Conservation (phyloP, 331 rosid species). For the Arachis monticola region DNA sequence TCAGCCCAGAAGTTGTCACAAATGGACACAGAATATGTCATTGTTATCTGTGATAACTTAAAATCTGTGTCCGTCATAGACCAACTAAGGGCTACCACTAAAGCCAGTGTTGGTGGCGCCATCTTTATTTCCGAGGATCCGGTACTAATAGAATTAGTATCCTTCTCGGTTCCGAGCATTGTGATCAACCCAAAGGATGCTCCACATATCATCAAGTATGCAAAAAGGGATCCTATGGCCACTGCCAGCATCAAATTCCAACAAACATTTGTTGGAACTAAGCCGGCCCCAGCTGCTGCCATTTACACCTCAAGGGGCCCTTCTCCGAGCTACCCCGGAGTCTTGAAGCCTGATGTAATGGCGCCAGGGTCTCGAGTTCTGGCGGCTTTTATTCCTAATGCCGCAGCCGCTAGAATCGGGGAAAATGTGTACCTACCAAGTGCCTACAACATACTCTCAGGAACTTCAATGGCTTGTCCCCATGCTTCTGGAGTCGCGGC, state of each 20-base stretch:
- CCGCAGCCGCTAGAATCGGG: constrained; percentile 20
- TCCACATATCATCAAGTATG: constrained; percentile 36
- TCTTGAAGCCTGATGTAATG: constrained; percentile 59
- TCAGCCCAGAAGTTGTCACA: constrained; percentile 20
- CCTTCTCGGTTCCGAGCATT: constrained; percentile 40
- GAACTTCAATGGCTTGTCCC: constrained; percentile 72
- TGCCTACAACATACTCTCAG: constrained; percentile 46
- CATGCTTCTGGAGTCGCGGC: constrained; percentile 65
- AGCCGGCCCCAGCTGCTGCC: constrained; percentile 60
- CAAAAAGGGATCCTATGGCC: background rate
- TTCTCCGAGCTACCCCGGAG: constrained; percentile 41
- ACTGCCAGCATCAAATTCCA: constrained; percentile 46
- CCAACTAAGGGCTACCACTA: constrained; percentile 12
- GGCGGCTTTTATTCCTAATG: constrained; percentile 50
- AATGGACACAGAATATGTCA: constrained; percentile 14
- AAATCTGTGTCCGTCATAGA: background rate
- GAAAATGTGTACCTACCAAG: constrained; percentile 38
- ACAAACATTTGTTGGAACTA: constrained; percentile 45
- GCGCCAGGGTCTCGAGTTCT: constrained; percentile 56
- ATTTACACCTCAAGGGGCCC: constrained; percentile 66
- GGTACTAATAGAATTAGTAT: constrained; percentile 30
- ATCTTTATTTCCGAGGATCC: constrained; percentile 50
- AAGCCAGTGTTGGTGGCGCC: constrained; percentile 43
- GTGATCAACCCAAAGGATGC: constrained; percentile 45
- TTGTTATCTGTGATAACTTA: constrained; percentile 46